These are phyloP conservation scores for Gamsiella multidivaricata DNA, from an alignment of 192 early-diverging fungal genomes.

Conservation along the genomic window DNA sequence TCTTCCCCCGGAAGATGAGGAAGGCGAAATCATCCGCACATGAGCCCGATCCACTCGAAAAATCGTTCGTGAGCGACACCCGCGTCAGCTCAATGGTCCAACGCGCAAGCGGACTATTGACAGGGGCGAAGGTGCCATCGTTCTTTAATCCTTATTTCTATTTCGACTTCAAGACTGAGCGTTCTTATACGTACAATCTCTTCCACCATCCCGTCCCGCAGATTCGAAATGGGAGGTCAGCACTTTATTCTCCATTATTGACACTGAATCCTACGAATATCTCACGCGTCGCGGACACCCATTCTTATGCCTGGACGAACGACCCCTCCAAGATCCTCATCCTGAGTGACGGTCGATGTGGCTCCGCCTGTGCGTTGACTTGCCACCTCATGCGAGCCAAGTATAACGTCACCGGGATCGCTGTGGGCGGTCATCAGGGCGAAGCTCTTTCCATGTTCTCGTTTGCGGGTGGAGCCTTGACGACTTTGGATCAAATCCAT, in stretches of 20 bases:
- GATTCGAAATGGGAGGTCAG: background rate
- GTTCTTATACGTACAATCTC: background rate
- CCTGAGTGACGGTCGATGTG: conserved; percentile 21
- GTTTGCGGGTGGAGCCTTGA: conserved; percentile 3
- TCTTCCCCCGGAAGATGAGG: too few species aligned
- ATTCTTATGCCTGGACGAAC: conserved; percentile 5
- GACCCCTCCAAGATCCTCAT: conserved; percentile 9
- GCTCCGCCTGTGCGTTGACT: conserved; percentile 13
- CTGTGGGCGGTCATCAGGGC: background rate
- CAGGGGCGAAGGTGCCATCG: too few species aligned
- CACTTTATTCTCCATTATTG: background rate
- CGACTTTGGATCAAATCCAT: background rate
- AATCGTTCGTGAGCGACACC: too few species aligned
- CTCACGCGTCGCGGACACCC: too few species aligned
- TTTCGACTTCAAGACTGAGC: background rate
- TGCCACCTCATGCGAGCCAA: background rate
- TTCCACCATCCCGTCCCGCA: background rate
- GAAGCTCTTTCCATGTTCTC: conserved; percentile 20
- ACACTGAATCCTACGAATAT: background rate
- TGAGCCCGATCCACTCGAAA: too few species aligned
- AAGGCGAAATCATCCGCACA: too few species aligned
- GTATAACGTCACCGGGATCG: conserved; percentile 1
- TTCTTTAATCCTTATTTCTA: too few species aligned
- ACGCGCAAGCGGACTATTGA: too few species aligned
- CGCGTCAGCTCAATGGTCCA: too few species aligned